Conservation (phyloP, 352 stramenopile species). For the Pythium monospermum region DNA sequence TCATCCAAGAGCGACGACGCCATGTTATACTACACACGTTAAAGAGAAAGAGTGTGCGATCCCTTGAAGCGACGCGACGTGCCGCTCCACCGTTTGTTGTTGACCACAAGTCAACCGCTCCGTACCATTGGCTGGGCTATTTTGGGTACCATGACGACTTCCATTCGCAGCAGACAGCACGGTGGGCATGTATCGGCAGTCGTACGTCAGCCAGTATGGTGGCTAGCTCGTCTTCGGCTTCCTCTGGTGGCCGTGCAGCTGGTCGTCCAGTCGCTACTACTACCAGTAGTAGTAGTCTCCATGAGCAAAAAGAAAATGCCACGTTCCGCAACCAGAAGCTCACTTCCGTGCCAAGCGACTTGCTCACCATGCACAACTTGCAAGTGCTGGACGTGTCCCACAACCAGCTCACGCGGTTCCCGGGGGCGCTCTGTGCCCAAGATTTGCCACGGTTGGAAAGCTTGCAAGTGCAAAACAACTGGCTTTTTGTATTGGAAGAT, state of each 20-base stretch:
- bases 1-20: constrained; percentile 53
- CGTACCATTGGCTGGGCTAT: too few relatives aligned
- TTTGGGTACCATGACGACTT: too few relatives aligned
- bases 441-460: constrained; percentile 45
- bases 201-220: too few relatives aligned
- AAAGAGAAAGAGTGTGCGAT: background rate
- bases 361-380: constrained; percentile 55
- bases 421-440: constrained; percentile 32
- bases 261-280: constrained; percentile 50
- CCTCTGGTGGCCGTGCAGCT: too few relatives aligned
- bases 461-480: constrained; percentile 46
- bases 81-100: too few relatives aligned
- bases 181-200: too few relatives aligned
- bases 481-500: constrained; percentile 62
- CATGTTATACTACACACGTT: constrained; percentile 18
- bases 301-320: constrained; percentile 31
- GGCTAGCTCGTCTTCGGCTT: too few relatives aligned
- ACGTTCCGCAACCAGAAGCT: constrained; percentile 34
- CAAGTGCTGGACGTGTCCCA: constrained; percentile 48
- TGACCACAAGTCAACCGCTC: too few relatives aligned
- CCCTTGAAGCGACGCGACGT: constrained; percentile 6
- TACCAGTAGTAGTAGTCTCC: constrained; percentile 22
- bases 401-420: constrained; percentile 60
- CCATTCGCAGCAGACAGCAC: too few relatives aligned
- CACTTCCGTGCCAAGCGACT: constrained; percentile 27